A percentile compares a stretch with the other conserved stretches of the same genome.
Evolutionary conservation across 208 protist species (phyloP).

Genomic region (Acanthamoeba sp.): DNA sequence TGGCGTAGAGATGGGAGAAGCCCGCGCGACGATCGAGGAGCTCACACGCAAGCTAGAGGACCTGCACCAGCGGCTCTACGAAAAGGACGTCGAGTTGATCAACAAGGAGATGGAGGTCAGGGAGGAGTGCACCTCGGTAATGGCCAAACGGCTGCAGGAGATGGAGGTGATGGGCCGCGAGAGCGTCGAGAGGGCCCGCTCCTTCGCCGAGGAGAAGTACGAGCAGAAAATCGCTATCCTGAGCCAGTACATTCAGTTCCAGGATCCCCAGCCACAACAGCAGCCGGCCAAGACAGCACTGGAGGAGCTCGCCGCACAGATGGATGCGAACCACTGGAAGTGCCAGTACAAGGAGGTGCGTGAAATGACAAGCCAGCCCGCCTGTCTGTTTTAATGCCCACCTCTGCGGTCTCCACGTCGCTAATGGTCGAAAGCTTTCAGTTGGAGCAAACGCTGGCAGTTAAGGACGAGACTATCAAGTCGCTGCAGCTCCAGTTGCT

Average conservation of each 20-base stretch:
- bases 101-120: constrained; percentile 56
- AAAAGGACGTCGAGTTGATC: not conserved
- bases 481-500: not conserved
- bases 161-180: constrained; percentile 53
- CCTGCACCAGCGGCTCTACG: not conserved
- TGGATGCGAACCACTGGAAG: constrained; percentile 38
- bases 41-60: not conserved
- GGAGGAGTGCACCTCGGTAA: constrained; percentile 12
- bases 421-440: not conserved
- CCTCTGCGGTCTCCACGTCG: not conserved
- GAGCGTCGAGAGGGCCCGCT: not conserved
- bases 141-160: constrained; percentile 55
- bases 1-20: not conserved
- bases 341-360: constrained; percentile 24
- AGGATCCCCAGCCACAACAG: not conserved
- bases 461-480: constrained; percentile 24
- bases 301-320: constrained; percentile 16
- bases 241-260: constrained; percentile 44
- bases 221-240: constrained; percentile 48
- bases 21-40: not conserved
- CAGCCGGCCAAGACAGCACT: not conserved
- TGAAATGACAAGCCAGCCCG: no score
- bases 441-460: constrained; percentile 10
- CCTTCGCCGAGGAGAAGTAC: constrained; percentile 49
- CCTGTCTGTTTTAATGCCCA: no score